These are phyloP conservation scores for Candolleomyces aberdarensis DNA, from an alignment of 768 basidiomycete genomes.

Conservation along the genomic window DNA sequence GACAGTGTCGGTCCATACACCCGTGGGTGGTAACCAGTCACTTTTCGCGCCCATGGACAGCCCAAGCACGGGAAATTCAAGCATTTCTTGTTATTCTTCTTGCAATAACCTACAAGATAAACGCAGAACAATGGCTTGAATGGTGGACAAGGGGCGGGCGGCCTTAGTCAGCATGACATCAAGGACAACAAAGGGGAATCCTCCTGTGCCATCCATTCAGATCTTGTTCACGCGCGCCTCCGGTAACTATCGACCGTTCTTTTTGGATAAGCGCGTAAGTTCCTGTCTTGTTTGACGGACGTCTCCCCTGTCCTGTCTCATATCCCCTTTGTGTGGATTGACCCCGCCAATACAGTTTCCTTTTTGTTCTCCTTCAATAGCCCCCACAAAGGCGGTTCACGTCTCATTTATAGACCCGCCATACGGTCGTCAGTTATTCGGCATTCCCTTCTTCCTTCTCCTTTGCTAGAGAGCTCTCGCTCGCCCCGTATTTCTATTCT, in stretches of 20 bases:
- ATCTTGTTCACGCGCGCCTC: not conserved
- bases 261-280: not conserved
- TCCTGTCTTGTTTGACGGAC: not conserved
- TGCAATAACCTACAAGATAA: slow-evolving; percentile 4
- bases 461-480: slow-evolving; percentile 17
- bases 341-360: slow-evolving; percentile 1
- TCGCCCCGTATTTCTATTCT: slow-evolving; percentile 9
- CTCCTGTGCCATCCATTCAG: not conserved
- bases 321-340: slow-evolving; percentile 5
- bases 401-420: slow-evolving; percentile 4
- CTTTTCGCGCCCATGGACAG: too few species aligned
- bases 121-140: slow-evolving; percentile 10
- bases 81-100: not conserved
- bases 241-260: not conserved
- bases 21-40: not conserved
- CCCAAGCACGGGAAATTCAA: not conserved
- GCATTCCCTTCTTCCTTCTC: slow-evolving; percentile 2
- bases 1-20: not conserved
- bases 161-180: slow-evolving; percentile 5
- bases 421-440: slow-evolving; percentile 3
- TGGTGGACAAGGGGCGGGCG: not conserved
- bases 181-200: slow-evolving; percentile 3
- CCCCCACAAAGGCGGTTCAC: not conserved
- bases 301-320: not conserved
- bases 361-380: not conserved